Evolutionary conservation across 1,284 basidiomycete species (phyloP).

Genomic region (Salmacisia buchloeana): DNA sequence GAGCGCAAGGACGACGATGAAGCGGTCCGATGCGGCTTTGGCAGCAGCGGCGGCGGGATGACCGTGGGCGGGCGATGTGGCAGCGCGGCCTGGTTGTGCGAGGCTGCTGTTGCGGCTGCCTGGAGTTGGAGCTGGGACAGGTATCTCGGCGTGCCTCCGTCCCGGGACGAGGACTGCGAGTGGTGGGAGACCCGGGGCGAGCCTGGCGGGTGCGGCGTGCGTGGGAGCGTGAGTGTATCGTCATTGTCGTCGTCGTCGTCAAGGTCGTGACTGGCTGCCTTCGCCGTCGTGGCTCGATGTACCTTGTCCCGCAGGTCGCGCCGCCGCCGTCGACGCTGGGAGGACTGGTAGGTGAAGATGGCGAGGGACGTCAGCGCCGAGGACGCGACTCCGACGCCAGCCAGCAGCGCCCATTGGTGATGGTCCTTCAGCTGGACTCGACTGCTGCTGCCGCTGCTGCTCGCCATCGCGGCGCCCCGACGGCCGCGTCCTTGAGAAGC

Average conservation of each 20-base stretch:
- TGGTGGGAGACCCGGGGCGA: background rate
- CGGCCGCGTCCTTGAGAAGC: background rate
- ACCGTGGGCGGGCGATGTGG: background rate
- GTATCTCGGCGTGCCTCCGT: constrained; percentile 7
- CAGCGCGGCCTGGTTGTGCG: background rate
- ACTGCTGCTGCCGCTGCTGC: background rate
- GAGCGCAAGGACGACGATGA: background rate
- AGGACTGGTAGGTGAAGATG: constrained; percentile 2
- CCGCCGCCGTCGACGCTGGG: background rate
- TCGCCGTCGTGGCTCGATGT: background rate
- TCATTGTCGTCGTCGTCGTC: background rate
- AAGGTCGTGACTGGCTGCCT: background rate
- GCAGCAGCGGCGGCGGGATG: background rate
- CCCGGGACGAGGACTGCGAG: background rate
- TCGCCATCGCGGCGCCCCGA: background rate
- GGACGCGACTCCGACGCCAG: background rate
- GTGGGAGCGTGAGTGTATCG: background rate
- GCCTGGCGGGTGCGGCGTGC: background rate
- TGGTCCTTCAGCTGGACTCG: background rate
- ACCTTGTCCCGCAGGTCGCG: background rate
- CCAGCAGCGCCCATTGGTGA: background rate
- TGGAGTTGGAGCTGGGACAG: background rate
- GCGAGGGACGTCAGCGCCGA: background rate
- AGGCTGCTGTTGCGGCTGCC: constrained; percentile 1
- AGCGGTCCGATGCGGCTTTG: background rate